These are phyloP conservation scores for Rasamsonia emersonii DNA, from an alignment of 2,329 filamentous ascomycete genomes.

Conservation along the genomic window DNA sequence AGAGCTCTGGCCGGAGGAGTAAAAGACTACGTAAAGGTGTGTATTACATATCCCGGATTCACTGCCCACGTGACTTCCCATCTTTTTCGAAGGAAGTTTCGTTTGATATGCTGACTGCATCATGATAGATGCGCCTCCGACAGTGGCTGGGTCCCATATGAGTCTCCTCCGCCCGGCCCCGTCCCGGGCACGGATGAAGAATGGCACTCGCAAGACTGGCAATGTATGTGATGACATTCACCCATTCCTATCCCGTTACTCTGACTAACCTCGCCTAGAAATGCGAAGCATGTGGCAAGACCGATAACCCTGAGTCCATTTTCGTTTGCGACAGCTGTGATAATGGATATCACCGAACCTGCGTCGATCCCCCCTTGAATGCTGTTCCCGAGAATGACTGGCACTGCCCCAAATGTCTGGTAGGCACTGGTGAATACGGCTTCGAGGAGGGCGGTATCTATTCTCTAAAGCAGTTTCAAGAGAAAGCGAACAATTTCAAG, in stretches of 20 bases:
- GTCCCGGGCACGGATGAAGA: constrained; percentile 48
- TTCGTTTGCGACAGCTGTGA: constrained; percentile 89
- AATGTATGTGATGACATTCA: constrained; percentile 45
- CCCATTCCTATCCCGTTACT: constrained; percentile 2
- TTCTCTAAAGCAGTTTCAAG: constrained; percentile 90
- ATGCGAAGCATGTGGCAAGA: constrained; percentile 79
- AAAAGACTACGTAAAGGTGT: constrained; percentile 86
- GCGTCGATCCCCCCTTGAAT: constrained; percentile 77
- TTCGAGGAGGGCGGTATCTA: constrained; percentile 96
- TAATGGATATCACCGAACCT: constrained; percentile 74
- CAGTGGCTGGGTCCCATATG: constrained; percentile 94
- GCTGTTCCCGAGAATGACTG: constrained; percentile 75
- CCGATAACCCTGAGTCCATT: constrained; percentile 62
- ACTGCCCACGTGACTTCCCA: not conserved
- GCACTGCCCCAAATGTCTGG: constrained; percentile 91
- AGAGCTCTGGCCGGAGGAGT: constrained; percentile 68
- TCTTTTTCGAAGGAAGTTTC: too few species aligned
- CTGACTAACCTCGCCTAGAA: constrained; percentile 39
- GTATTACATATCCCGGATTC: constrained; percentile 16
- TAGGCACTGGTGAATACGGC: constrained; percentile 92
- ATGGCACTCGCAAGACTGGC: constrained; percentile 48
- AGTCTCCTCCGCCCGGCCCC: constrained; percentile 78
- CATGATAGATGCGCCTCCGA: constrained; percentile 51
- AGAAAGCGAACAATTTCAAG: constrained; percentile 92
- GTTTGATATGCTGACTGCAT: constrained; percentile 4